Percentiles rank a stretch among this genome's conserved stretches.
phyloP scores from a whole-genome alignment of 1,284 basidiomycete genomes.

The Xerocomus amazonicus region DNA sequence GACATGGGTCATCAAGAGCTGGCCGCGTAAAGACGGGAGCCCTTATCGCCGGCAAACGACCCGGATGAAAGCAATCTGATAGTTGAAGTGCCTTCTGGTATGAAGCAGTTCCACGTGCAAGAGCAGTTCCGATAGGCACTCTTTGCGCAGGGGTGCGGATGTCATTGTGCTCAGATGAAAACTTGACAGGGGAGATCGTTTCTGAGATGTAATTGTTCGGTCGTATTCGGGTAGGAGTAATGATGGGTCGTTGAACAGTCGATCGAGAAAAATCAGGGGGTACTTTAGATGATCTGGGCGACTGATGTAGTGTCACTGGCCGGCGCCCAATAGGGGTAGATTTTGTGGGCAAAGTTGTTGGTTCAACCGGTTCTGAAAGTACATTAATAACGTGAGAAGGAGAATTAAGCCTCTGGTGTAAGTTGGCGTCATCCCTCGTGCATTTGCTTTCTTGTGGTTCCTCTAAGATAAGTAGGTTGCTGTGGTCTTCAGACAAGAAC shows the following conservation, averaged over 20 bases:
- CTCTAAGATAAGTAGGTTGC: not conserved
- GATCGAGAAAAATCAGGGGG: constrained; percentile 16
- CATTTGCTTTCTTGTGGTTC: constrained; percentile 4
- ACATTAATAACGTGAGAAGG: constrained; percentile 36
- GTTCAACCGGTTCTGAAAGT: constrained; percentile 24
- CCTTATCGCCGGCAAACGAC: constrained; percentile 11
- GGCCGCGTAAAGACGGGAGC: constrained; percentile 36
- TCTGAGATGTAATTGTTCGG: constrained; percentile 5
- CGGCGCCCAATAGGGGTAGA: not conserved
- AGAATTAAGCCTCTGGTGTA: constrained; percentile 24
- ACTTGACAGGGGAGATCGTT: constrained; percentile 33
- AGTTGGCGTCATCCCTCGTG: constrained; percentile 3
- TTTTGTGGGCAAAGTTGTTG: constrained; percentile 2
- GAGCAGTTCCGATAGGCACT: constrained; percentile 50
- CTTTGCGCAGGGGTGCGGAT: constrained; percentile 58
- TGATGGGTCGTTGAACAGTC: constrained; percentile 17
- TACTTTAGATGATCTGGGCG: constrained; percentile 4
- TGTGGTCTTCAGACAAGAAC: not conserved
- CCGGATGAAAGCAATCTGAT: constrained; percentile 8
- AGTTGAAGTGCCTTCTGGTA: constrained; percentile 40
- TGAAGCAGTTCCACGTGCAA: constrained; percentile 48
- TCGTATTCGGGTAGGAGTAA: constrained; percentile 25
- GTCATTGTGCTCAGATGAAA: constrained; percentile 37
- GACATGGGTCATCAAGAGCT: constrained; percentile 36
- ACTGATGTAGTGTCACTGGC: constrained; percentile 15